phyloP scores from a whole-genome alignment of 371 early-diverging fungal genomes.

The Rhizomucor pusillus region DNA sequence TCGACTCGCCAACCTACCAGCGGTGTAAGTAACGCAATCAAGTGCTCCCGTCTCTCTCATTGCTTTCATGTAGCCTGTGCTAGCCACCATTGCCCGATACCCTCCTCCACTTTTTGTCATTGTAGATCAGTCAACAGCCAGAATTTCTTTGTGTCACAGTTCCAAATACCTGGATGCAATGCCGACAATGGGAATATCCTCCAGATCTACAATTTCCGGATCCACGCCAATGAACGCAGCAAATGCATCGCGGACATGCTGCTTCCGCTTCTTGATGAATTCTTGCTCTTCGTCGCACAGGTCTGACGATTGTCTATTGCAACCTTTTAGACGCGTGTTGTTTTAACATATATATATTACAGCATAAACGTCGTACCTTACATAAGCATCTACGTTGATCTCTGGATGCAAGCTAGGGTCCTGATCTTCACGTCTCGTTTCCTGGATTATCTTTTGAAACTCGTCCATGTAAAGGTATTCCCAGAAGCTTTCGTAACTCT shows the following conservation, averaged over 20 bases:
- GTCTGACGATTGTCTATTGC: constrained; percentile 19
- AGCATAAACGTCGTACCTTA: constrained; percentile 15
- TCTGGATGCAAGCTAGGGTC: constrained; percentile 16
- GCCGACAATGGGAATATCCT: constrained; percentile 66
- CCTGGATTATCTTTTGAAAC: constrained; percentile 14
- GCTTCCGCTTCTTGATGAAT: constrained; percentile 46
- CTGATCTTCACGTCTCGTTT: constrained; percentile 5
- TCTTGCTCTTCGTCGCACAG: constrained; percentile 46
- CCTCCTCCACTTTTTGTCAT: constrained; percentile 58
- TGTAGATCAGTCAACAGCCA: background rate
- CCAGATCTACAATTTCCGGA: constrained; percentile 48
- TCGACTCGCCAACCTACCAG: constrained; percentile 25
- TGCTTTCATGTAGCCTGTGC: constrained; percentile 56
- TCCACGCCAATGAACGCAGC: constrained; percentile 69
- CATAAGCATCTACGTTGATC: constrained; percentile 16
- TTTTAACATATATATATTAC: too few relatives aligned
- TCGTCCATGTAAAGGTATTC: constrained; percentile 16
- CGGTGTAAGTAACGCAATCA: constrained; percentile 58
- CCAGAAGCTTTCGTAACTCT: constrained; percentile 15
- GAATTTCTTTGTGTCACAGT: background rate
- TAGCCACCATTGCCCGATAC: constrained; percentile 67
- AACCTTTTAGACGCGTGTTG: too few relatives aligned
- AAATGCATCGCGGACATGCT: constrained; percentile 53
- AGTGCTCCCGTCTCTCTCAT: constrained; percentile 53
- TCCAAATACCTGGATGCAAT: constrained; percentile 58